Conservation (phyloP, 768 basidiomycete genomes). For the Tephrocybe sp. region DNA sequence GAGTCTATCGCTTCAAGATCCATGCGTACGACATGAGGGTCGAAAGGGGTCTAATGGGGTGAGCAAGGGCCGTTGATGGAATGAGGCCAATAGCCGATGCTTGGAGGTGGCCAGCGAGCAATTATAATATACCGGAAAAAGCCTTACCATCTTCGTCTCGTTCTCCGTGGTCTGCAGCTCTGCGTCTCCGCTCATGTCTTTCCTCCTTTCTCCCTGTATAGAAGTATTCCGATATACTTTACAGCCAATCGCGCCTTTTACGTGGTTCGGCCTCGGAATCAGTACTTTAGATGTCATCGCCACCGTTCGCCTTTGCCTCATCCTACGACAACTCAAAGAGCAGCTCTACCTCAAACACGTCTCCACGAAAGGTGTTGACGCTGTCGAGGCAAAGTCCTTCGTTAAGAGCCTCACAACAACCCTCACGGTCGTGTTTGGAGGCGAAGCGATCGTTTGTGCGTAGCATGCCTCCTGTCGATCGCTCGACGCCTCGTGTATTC, state of each 20-base stretch:
- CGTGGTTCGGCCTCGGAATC: slow-evolving; percentile 61
- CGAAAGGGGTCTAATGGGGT: not conserved
- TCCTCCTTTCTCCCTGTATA: slow-evolving; percentile 40
- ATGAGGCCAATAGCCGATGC: not conserved
- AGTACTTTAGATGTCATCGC: slow-evolving; percentile 69
- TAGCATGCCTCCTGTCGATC: slow-evolving; percentile 10
- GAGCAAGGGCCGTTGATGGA: not conserved
- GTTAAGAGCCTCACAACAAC: slow-evolving; percentile 56
- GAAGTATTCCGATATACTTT: slow-evolving; percentile 53
- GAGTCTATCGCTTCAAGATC: not conserved
- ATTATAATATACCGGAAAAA: not conserved
- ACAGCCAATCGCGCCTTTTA: slow-evolving; percentile 62
- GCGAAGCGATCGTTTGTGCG: slow-evolving; percentile 70
- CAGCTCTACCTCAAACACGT: slow-evolving; percentile 42
- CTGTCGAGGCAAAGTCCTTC: slow-evolving; percentile 54
- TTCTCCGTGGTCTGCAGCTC: not conserved
- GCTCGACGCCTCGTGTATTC: not conserved
- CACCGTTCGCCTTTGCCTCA: slow-evolving; percentile 66
- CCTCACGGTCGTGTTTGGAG: slow-evolving; percentile 72
- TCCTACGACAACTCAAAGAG: slow-evolving; percentile 68
- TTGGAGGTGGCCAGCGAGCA: not conserved
- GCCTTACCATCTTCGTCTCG: slow-evolving; percentile 3
- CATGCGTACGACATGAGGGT: not conserved
- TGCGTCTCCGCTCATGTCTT: slow-evolving; percentile 31
- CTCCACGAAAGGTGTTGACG: slow-evolving; percentile 33